phyloP scores from a whole-genome alignment of 371 early-diverging fungal genomes.

The Funneliformis caledonium region DNA sequence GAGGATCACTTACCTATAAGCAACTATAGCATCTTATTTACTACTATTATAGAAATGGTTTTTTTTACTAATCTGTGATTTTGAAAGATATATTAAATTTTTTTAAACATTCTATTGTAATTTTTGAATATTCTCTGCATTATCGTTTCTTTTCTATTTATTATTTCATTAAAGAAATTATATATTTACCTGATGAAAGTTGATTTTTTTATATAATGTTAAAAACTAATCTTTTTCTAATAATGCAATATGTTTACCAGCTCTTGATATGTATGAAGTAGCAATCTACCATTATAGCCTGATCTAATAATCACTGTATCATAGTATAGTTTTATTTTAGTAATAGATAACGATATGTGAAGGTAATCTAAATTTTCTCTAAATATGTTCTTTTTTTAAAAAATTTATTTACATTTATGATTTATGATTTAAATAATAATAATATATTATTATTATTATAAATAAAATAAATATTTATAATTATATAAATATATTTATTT shows the following conservation, averaged over 20 bases:
- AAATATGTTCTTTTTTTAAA: no score
- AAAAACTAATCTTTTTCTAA: slow-evolving; percentile 46
- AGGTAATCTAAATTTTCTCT: no score
- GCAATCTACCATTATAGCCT: slow-evolving; percentile 52
- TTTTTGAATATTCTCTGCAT: slow-evolving; percentile 51
- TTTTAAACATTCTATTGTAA: slow-evolving; percentile 42
- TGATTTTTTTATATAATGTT: neutral
- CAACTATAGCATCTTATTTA: slow-evolving; percentile 50
- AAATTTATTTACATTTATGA: no score
- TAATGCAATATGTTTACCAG: slow-evolving; percentile 49
- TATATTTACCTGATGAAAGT: neutral
- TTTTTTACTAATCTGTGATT: slow-evolving; percentile 45
- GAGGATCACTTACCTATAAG: slow-evolving; percentile 45
- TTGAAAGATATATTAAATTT: slow-evolving; percentile 45
- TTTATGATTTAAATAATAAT: no score
- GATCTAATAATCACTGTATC: slow-evolving; percentile 51
- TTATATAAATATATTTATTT: no score
- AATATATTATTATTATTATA: no score
- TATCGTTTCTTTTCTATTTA: slow-evolving; percentile 46
- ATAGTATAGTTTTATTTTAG: slow-evolving; percentile 44
- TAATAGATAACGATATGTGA: slow-evolving; percentile 28
- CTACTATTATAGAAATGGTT: slow-evolving; percentile 48
- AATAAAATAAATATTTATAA: no score
- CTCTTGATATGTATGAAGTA: slow-evolving; percentile 50
- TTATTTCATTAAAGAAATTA: neutral